Base-by-base conservation (phyloP, 805 yeast species). In the Candida coleopterorum region DNA sequence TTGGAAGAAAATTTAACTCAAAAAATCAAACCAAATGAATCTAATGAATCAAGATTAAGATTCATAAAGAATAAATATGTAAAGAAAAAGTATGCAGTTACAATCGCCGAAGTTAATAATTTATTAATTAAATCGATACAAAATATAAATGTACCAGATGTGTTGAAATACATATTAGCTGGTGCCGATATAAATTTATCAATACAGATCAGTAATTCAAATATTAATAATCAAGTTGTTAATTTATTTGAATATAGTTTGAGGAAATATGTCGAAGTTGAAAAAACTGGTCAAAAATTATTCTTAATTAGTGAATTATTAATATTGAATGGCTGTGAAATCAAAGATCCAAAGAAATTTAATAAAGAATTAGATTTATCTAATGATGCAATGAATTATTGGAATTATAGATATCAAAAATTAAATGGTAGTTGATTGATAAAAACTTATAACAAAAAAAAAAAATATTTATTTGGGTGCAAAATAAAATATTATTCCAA, bases 41-140 rank as follows among this genome's bases (percentile, higher is more conserved):
- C 68, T 0, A 64, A 71, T 38, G 70, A 64, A 10, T 70, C 69
- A 24, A 64, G 95, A 33, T 60, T 75, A 22, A 54, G 56, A n/a
- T 87, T 72, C 50, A 80, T 86, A 32, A 70, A 70, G 6, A 65
- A 72, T 28, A 89, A 89, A 57, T 89, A 89, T 52, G 65, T 68
- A 18, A 60, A 58, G 4, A 76, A 74, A 54, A 62, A 58, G 27
- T 88, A 56, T 49, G 44, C 35, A 9, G 36, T 34, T 1, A 40
- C 42, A 9, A 45, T 50, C 9, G 43, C 40, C 0, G 52, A 52
- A 12, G 32, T 52, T 6, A 58, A 64, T 37, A 64, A 62, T 32
- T 48, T 57, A 2, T 50, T 80, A 21, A 64, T 80, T n/a, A 68
- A 68, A 39, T 76, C 80, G 0, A 65, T 79, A 3, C 75, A 72